phyloP scores from a whole-genome alignment of 2,329 filamentous ascomycete species.

The Huntiella abstrusa region DNA sequence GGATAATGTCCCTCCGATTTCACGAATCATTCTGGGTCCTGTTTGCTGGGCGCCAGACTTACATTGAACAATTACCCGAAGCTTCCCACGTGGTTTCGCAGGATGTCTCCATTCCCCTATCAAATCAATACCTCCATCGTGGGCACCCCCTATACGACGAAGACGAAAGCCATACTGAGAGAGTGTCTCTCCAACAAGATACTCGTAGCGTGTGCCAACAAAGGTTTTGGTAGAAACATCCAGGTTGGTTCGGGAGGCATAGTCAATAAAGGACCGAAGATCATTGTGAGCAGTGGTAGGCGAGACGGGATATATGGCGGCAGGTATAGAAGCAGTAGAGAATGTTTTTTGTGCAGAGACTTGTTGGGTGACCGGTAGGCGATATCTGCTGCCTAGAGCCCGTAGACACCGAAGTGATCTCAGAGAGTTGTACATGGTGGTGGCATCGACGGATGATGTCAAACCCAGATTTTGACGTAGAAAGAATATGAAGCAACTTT shows the following conservation, averaged over 20 bases:
- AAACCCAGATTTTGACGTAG: no score
- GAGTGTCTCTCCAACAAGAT: constrained; percentile 40
- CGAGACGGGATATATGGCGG: constrained; percentile 5
- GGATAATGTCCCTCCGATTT: constrained; percentile 60
- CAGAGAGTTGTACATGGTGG: no score
- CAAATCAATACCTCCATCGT: constrained; percentile 57
- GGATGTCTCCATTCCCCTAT: constrained; percentile 51
- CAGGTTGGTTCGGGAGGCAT: constrained; percentile 39
- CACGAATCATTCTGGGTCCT: constrained; percentile 45
- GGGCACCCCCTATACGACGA: constrained; percentile 42
- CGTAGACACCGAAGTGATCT: no score
- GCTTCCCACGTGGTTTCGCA: constrained; percentile 14
- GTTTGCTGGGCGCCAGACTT: constrained; percentile 37
- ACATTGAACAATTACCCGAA: constrained; percentile 45
- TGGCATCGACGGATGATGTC: no score
- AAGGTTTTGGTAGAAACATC: constrained; percentile 39
- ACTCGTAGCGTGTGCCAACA: constrained; percentile 61
- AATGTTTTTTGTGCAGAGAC: no score
- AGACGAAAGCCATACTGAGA: constrained; percentile 43
- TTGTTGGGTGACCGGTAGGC: no score
- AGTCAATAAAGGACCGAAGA: constrained; percentile 43
- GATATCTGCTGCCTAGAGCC: no score
- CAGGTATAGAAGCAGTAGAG: not conserved
- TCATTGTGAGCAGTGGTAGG: constrained; percentile 31
- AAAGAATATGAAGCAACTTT: no score